A percentile compares a stretch with the other conserved stretches of the same genome.
These are phyloP conservation scores for Sporopachydermia cereana DNA, from an alignment of 1,139 yeast genomes.

Conservation along the genomic window DNA sequence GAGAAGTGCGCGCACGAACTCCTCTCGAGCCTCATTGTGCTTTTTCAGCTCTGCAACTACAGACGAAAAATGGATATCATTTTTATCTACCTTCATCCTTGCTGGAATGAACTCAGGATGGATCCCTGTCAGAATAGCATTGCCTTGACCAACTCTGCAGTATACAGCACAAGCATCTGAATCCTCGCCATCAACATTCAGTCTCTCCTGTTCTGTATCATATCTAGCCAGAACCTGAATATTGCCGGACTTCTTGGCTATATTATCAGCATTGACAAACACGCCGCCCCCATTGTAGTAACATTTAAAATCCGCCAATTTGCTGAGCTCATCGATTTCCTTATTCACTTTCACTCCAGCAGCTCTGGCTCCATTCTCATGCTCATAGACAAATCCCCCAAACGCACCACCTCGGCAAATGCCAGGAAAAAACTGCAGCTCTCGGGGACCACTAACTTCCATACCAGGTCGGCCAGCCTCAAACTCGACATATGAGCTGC, in stretches of 20 bases:
- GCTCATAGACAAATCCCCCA: constrained; percentile 67
- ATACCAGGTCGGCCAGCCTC: constrained; percentile 55
- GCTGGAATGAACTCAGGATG: constrained; percentile 80
- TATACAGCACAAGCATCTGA: constrained; percentile 61
- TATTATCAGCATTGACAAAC: constrained; percentile 61
- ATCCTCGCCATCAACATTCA: constrained; percentile 35
- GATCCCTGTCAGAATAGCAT: constrained; percentile 67
- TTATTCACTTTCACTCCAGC: constrained; percentile 34
- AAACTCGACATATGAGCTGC: constrained; percentile 66
- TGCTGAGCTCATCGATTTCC: constrained; percentile 16
- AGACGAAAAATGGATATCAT: constrained; percentile 23
- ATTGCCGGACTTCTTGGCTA: constrained; percentile 25
- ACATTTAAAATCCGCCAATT: constrained; percentile 20
- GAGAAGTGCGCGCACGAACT: constrained; percentile 46
- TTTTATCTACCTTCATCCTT: constrained; percentile 27
- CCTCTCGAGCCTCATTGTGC: constrained; percentile 36
- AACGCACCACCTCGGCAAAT: constrained; percentile 70
- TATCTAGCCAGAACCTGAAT: constrained; percentile 69
- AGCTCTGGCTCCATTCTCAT: constrained; percentile 66
- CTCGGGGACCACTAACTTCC: constrained; percentile 83
- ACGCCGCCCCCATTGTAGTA: constrained; percentile 87
- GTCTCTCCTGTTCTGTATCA: constrained; percentile 22
- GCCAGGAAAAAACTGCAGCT: constrained; percentile 74
- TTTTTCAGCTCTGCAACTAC: constrained; percentile 31
- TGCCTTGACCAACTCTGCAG: constrained; percentile 62